Evolutionary conservation across 169 alveolate species (phyloP).

Genomic region (Cryptosporidium ryanae): DNA sequence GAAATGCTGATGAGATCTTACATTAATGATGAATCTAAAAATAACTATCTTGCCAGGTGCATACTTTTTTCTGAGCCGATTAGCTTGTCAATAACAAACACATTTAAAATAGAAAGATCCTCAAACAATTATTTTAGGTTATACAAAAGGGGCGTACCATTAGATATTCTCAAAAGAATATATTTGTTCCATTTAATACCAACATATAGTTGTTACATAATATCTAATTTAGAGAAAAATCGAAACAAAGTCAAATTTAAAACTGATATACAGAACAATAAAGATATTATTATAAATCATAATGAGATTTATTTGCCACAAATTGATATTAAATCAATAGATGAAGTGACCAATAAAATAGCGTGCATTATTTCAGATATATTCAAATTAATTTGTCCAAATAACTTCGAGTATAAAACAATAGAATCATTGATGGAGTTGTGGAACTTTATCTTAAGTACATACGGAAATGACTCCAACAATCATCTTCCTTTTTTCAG

Average conservation of each 20-base stretch:
- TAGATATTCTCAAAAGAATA: neutral
- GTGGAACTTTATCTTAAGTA: slow-evolving; percentile 3
- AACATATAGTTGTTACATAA: neutral
- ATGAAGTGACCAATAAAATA: slow-evolving; percentile 18
- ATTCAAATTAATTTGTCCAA: neutral
- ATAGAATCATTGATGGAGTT: neutral
- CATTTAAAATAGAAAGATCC: neutral
- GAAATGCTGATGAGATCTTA: neutral
- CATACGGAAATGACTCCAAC: neutral
- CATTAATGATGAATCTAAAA: neutral
- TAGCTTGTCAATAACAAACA: neutral
- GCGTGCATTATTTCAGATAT: neutral
- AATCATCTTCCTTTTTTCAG: slow-evolving; percentile 13
- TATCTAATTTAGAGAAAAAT: neutral
- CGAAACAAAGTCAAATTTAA: no score
- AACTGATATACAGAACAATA: neutral
- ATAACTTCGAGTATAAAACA: neutral
- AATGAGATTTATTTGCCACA: neutral
- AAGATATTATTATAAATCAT: neutral
- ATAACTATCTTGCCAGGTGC: slow-evolving; percentile 1
- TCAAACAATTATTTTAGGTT: neutral
- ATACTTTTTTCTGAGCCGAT: neutral
- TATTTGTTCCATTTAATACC: neutral
- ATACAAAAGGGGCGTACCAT: neutral
- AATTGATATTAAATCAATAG: neutral